Base-by-base conservation (phyloP, 495 filamentous ascomycete species). In the Clavariopsis aquatica region DNA sequence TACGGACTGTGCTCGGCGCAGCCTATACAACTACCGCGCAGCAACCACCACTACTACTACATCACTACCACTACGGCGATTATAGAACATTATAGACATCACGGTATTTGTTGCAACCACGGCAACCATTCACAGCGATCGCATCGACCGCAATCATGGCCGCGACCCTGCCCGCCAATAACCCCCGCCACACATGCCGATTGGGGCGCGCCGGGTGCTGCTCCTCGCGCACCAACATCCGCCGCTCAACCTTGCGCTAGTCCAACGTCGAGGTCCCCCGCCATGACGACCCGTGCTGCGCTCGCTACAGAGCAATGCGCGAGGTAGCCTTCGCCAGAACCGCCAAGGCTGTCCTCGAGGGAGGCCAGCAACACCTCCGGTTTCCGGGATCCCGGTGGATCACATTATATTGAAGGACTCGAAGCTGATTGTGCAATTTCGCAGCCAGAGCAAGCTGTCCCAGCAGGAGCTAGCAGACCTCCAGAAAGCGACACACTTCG, bases 401-500 rank as follows among this genome's bases (percentile, higher is more conserved):
- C 27, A 59, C 24, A 24, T 70, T 10, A 34, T 29, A 1, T 20
- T 60, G 15, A 20, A 55, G 34, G 51, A 36, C 20, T 41, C 52
- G 23, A 41, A 45, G 64, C 68, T 71, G 60, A 71, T 51, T 58
- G 54, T 70, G 36, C 49, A 36, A 24, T 61, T 41, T 28, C 26
- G 69, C 65, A 78, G 76, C 63, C 76, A 78, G 72, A 78, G 76
- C 72, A 98, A 97, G 81, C 89, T 99, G 71, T 96, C 92, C 43
- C 90, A 92, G 70, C 86, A 95, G 73, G 92, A 98, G 80, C 87
- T 99, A 68, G 86, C 85, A 53, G 94, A 99, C 78, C 86, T 99
- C 69, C 93, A 97, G 75, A 91, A 88, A 80, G 90, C 91, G 55
- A 99, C 94, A 23, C 91, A 97, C 77, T 99, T 99, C 72, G 94